These are phyloP conservation scores for Pisolithus albus DNA, from an alignment of 768 basidiomycete genomes.

Conservation along the genomic window DNA sequence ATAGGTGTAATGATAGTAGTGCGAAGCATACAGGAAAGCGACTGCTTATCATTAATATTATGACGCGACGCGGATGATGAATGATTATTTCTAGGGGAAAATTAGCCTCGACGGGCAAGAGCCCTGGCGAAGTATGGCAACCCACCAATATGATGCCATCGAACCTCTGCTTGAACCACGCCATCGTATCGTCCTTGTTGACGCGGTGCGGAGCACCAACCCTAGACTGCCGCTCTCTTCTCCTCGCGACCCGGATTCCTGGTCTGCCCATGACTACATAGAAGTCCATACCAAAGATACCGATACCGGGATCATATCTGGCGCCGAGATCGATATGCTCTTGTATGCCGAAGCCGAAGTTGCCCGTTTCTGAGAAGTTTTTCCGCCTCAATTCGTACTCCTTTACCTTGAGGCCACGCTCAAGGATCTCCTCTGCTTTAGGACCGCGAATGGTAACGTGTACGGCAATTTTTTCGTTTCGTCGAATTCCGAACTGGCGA, in stretches of 20 bases:
- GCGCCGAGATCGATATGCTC: constrained; percentile 99
- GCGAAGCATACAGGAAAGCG: constrained; percentile 16
- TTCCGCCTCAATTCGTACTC: constrained; percentile 96
- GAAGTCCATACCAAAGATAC: constrained; percentile 99
- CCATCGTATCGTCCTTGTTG: constrained; percentile 92
- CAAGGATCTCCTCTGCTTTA: constrained; percentile 98
- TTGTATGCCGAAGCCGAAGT: constrained; percentile 99
- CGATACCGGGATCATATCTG: constrained; percentile 95
- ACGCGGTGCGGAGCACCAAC: constrained; percentile 87
- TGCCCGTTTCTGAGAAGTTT: constrained; percentile 98
- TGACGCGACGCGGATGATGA: not conserved
- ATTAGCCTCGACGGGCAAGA: not conserved
- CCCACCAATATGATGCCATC: constrained; percentile 93
- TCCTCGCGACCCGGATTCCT: constrained; percentile 82
- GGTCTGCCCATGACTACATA: constrained; percentile 97
- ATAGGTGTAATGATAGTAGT: constrained; percentile 19
- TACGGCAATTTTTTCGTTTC: constrained; percentile 99
- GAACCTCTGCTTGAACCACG: constrained; percentile 99
- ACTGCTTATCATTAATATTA: not conserved
- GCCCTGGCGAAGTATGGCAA: constrained; percentile 5
- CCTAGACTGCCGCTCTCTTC: constrained; percentile 83
- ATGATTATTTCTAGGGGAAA: constrained; percentile 19
- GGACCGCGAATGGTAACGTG: constrained; percentile 99
- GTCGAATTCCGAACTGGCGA: constrained; percentile 97
- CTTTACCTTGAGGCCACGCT: constrained; percentile 99